Evolutionary conservation across 495 filamentous ascomycete genomes (phyloP).

Genomic region (Neohortaea acidophila): DNA sequence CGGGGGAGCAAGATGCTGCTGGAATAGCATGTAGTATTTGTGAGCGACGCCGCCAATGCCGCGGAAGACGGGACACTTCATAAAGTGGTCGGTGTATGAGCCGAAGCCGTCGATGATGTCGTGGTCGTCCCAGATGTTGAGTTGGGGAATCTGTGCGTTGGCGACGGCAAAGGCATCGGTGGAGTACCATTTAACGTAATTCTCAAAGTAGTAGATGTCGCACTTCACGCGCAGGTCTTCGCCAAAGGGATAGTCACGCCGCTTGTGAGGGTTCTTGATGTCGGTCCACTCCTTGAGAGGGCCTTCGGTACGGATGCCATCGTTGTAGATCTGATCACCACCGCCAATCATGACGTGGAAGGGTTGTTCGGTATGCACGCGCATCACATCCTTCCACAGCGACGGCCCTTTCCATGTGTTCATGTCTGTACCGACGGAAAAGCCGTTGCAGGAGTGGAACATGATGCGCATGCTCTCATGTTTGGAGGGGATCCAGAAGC

Average conservation of each 20-base stretch:
- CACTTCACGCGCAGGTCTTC: conserved; percentile 58
- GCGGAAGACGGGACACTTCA: conserved; percentile 79
- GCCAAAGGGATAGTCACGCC: conserved; percentile 59
- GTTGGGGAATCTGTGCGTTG: conserved; percentile 75
- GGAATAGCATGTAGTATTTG: conserved; percentile 74
- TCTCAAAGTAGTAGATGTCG: conserved; percentile 79
- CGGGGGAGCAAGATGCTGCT: conserved; percentile 77
- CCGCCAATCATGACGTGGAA: conserved; percentile 95
- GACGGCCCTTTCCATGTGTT: conserved; percentile 66
- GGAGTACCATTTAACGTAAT: conserved; percentile 78
- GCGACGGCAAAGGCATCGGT: conserved; percentile 68
- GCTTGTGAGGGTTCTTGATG: conserved; percentile 68
- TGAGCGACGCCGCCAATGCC: conserved; percentile 64
- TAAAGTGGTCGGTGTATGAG: conserved; percentile 83
- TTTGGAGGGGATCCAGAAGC: conserved; percentile 61
- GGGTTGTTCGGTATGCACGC: conserved; percentile 49
- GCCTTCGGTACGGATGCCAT: conserved; percentile 68
- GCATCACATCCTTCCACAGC: conserved; percentile 81
- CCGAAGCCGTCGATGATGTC: conserved; percentile 55
- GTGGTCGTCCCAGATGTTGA: conserved; percentile 95
- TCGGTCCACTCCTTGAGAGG: conserved; percentile 67
- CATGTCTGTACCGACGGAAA: conserved; percentile 83
- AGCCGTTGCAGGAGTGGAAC: conserved; percentile 94
- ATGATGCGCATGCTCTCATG: conserved; percentile 84
- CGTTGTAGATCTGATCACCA: conserved; percentile 92